Percentiles rank a stretch among this genome's conserved stretches.
phyloP scores from a whole-genome alignment of 805 yeast species.

The Saturnispora halmiae region DNA sequence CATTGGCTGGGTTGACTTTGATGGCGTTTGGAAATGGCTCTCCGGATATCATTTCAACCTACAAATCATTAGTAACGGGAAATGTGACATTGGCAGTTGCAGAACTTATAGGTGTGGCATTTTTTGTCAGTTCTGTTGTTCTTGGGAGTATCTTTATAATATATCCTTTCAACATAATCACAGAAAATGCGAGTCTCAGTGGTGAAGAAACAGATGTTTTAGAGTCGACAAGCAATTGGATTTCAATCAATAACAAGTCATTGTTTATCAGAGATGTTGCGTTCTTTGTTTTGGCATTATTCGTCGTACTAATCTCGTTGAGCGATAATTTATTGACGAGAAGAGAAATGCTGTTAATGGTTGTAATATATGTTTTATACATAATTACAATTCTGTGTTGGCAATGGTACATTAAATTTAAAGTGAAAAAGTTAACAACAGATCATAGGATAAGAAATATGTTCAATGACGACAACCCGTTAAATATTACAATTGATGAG shows the following conservation, averaged over 20 bases:
- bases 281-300: conserved; percentile 47
- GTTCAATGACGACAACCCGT: conserved; percentile 21
- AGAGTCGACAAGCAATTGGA: conserved; percentile 10
- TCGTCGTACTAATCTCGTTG: conserved; percentile 40
- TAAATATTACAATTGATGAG: conserved; percentile 16
- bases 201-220: too few relatives aligned
- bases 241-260: conserved; percentile 24
- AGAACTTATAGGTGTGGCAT: conserved; percentile 84
- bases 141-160: conserved; percentile 69
- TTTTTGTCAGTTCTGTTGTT: conserved; percentile 71
- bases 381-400: conserved; percentile 41
- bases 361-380: conserved; percentile 49
- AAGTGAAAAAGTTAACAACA: conserved; percentile 14
- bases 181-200: not conserved
- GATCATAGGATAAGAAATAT: conserved; percentile 23
- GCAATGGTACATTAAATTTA: conserved; percentile 29
- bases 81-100: conserved; percentile 76
- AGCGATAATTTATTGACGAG: conserved; percentile 43
- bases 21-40: conserved; percentile 90
- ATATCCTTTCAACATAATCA: conserved; percentile 49
- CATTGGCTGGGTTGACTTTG: conserved; percentile 79
- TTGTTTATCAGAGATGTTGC: conserved; percentile 54
- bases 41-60: conserved; percentile 83
- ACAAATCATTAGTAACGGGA: conserved; percentile 63
- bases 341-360: conserved; percentile 47